Evolutionary conservation across 1,284 basidiomycete species (phyloP), one percentile per base, ranked within the genome.

Genomic region (Boletus semigastroideus): DNA sequence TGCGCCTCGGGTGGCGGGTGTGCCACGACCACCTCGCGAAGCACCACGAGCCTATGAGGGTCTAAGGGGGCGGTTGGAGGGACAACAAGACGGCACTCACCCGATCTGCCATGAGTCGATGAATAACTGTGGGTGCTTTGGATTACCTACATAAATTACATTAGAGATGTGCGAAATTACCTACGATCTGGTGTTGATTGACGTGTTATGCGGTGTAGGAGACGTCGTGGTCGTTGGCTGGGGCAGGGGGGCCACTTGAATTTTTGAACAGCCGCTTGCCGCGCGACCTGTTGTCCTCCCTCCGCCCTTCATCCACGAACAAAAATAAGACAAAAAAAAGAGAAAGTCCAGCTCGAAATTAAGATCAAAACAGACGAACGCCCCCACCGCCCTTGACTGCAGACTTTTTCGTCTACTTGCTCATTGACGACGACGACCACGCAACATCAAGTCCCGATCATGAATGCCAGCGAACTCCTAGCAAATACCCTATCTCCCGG

Each of bases 381-480:
- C 30, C 37, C 33, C 7, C n/a, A 48, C 42, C 33, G 31, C 34
- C 43, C 31, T 52, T 42, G 40, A 53, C 51, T 36, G 30, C 51
- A 41, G 33, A 52, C 48, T 9, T 22, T 46, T 43, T 16, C 37
- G 42, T 62, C 46, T 54, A 27, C 51, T 44, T n/a, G 13, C 55
- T 42, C 55, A 53, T 63, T 51, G 40, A 65, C 53, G 46, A 67
- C 67, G 52, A 60, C 64, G 38, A 7, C 34, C 9, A 64, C 67
- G 52, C 38, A 33, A 52, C 38, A 54, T 63, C 57, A 53, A 59
- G 40, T 43, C 54, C 19, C 67, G 69, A 83, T 73, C 69, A 95
- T 95, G 92, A 92, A 92, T 78, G 91, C 90, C 62, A 87, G 84
- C 58, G 86, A 91, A 72, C 84, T 95, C 58, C 86, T 96, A 67